Conservation (phyloP, 1,284 basidiomycete genomes). For the Fomitiporia mediterranea region DNA sequence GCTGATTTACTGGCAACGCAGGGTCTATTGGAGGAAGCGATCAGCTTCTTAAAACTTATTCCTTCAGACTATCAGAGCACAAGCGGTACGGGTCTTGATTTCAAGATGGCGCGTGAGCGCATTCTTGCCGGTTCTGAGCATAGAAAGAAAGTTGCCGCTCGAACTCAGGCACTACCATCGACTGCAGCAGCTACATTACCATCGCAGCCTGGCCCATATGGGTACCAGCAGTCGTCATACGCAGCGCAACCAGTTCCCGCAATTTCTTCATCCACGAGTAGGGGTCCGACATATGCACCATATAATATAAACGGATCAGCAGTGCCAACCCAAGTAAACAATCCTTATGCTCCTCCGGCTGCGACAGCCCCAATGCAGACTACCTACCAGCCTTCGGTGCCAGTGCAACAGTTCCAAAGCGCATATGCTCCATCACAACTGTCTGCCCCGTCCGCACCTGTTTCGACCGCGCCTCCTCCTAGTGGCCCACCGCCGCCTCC, state of each 20-base stretch:
- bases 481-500: constrained; percentile 36
- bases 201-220: constrained; percentile 7
- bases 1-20: constrained; percentile 90
- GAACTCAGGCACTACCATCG: neutral
- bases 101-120: constrained; percentile 61
- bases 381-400: constrained; percentile 27
- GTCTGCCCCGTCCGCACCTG: constrained; percentile 29
- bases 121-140: constrained; percentile 45
- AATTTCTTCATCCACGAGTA: neutral
- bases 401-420: constrained; percentile 23
- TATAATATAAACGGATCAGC: constrained; percentile 17
- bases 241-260: constrained; percentile 5
- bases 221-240: constrained; percentile 19
- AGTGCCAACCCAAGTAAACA: constrained; percentile 12
- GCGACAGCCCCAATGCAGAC: constrained; percentile 18
- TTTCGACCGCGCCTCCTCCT: constrained; percentile 23
- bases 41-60: constrained; percentile 76
- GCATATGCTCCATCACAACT: constrained; percentile 26
- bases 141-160: constrained; percentile 20
- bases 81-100: constrained; percentile 45
- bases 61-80: constrained; percentile 76
- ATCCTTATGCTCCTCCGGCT: constrained; percentile 20
- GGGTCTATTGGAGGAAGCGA: constrained; percentile 81
- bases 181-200: constrained; percentile 11
- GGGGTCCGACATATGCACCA: constrained; percentile 10